Conservation (phyloP, 441 rosid genomes). For the Euphorbia schlechtendalii region DNA sequence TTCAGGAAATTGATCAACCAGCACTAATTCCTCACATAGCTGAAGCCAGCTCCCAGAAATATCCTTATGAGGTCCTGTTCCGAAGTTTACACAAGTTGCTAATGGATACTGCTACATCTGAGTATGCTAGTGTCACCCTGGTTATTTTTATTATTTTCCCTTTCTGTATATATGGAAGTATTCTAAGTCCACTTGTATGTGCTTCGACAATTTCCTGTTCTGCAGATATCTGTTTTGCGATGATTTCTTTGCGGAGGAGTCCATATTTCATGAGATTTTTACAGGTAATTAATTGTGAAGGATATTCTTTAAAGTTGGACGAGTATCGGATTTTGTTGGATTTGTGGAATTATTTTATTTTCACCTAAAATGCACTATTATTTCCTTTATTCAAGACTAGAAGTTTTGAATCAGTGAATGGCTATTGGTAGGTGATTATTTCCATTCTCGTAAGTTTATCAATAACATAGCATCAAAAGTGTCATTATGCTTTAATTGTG, state of each 20-base stretch:
- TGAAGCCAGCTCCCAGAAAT: slow-evolving; percentile 91
- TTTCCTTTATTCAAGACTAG: slow-evolving; percentile 1
- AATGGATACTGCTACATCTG: slow-evolving; percentile 99
- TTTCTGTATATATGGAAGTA: slow-evolving; percentile 4
- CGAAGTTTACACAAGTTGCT: slow-evolving; percentile 96
- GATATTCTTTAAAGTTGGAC: not conserved
- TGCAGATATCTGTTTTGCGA: slow-evolving; percentile 93
- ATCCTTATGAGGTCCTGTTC: slow-evolving; percentile 97
- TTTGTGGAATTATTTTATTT: not conserved
- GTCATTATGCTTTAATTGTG: not conserved
- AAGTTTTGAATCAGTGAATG: slow-evolving; percentile 3
- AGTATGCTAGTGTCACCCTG: slow-evolving; percentile 46
- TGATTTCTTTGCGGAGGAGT: slow-evolving; percentile 96
- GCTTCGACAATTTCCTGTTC: slow-evolving; percentile 11
- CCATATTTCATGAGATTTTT: slow-evolving; percentile 81
- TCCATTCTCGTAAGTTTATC: not conserved
- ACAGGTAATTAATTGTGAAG: slow-evolving; percentile 53
- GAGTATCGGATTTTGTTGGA: slow-evolving; percentile 3
- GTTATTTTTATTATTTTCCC: slow-evolving; percentile 21
- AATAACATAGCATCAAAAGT: not conserved
- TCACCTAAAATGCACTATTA: not conserved
- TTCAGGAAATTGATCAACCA: slow-evolving; percentile 97
- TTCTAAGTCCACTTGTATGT: slow-evolving; percentile 1
- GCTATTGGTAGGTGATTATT: not conserved
- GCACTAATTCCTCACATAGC: slow-evolving; percentile 99